These are phyloP conservation scores for Metschnikowia rubicola DNA, from an alignment of 805 yeast genomes.

Conservation along the genomic window DNA sequence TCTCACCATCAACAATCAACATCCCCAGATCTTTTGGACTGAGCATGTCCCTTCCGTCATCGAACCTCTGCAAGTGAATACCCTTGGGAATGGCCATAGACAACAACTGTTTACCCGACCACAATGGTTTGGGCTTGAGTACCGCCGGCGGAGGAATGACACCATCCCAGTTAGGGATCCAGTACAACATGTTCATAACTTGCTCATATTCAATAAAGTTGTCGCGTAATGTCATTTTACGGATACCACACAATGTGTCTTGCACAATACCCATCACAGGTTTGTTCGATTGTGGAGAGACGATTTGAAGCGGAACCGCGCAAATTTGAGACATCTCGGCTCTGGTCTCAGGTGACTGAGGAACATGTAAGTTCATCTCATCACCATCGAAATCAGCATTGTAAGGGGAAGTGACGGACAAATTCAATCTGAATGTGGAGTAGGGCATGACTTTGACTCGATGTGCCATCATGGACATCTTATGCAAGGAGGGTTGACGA, in stretches of 20 bases:
- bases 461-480: slow-evolving; percentile 99
- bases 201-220: slow-evolving; percentile 84
- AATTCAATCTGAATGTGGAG: slow-evolving; percentile 92
- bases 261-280: slow-evolving; percentile 99
- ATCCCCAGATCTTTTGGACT: slow-evolving; percentile 94
- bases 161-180: slow-evolving; percentile 99
- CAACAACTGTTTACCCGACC: slow-evolving; percentile 96
- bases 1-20: slow-evolving; percentile 92
- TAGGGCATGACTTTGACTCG: slow-evolving; percentile 98
- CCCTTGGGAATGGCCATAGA: slow-evolving; percentile 95
- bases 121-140: slow-evolving; percentile 88
- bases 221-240: slow-evolving; percentile 93
- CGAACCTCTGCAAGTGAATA: slow-evolving; percentile 89
- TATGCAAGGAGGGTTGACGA: slow-evolving; percentile 98
- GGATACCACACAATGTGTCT: slow-evolving; percentile 95
- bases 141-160: slow-evolving; percentile 94
- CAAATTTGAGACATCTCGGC: slow-evolving; percentile 93
- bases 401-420: slow-evolving; percentile 98
- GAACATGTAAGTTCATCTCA: slow-evolving; percentile 99
- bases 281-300: slow-evolving; percentile 96
- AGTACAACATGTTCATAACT: slow-evolving; percentile 92
- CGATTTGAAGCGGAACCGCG: slow-evolving; percentile 96
- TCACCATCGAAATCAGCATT: slow-evolving; percentile 99
- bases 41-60: slow-evolving; percentile 76
- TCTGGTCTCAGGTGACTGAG: slow-evolving; percentile 96